Percentiles rank a stretch among this genome's conserved stretches.
Conservation (phyloP, 208 protist genomes). For the Trypanosoma rangeli region DNA sequence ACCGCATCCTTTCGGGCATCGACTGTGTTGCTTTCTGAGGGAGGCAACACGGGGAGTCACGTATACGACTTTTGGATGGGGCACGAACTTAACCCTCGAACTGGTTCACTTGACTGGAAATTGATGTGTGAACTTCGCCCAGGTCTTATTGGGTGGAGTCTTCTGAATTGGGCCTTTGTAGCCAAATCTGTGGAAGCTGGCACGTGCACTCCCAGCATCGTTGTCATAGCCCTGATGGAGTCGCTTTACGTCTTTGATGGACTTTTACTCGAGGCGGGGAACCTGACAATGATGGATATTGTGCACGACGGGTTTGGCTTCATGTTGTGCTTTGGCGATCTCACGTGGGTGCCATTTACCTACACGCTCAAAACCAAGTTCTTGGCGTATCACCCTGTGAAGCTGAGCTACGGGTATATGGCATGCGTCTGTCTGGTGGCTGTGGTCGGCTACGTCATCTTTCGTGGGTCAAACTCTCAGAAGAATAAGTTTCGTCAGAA, state of each 20-base stretch:
- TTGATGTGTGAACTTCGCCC: constrained; percentile 95
- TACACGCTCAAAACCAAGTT: constrained; percentile 96
- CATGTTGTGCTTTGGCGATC: constrained; percentile 95
- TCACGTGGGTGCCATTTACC: constrained; percentile 95
- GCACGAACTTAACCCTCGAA: constrained; percentile 94
- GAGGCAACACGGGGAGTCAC: constrained; percentile 83
- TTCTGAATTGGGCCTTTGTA: constrained; percentile 93
- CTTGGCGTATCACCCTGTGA: constrained; percentile 61
- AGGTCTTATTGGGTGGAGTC: constrained; percentile 95
- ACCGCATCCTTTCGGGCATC: constrained; percentile 57
- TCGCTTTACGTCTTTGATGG: constrained; percentile 94
- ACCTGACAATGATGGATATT: constrained; percentile 97
- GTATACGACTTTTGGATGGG: constrained; percentile 97
- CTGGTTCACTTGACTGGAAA: constrained; percentile 94
- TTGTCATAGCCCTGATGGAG: constrained; percentile 86
- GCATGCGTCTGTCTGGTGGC: constrained; percentile 41
- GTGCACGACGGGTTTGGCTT: constrained; percentile 96
- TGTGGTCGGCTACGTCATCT: constrained; percentile 75
- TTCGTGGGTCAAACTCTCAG: constrained; percentile 84
- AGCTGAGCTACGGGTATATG: constrained; percentile 44
- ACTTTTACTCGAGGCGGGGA: constrained; percentile 90
- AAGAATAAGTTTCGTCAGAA: constrained; percentile 86
- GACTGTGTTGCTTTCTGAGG: constrained; percentile 62
- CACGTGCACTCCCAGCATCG: constrained; percentile 77
- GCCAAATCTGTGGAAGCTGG: constrained; percentile 65